Percentiles rank a stretch among this genome's conserved stretches.
Conservation (phyloP, 2,329 filamentous ascomycete species). For the Hyphodiscus sp. region DNA sequence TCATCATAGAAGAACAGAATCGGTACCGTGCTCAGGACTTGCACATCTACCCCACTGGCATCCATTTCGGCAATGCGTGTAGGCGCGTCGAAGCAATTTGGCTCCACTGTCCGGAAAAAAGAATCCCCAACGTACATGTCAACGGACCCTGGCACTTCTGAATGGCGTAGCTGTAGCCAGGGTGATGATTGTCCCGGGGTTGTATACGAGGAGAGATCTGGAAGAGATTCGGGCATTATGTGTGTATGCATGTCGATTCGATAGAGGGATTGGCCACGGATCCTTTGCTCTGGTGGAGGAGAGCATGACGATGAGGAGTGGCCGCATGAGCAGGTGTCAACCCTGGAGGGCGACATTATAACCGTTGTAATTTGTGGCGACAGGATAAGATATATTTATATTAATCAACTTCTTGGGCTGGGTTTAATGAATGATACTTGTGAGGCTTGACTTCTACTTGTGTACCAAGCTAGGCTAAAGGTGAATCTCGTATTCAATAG, state of each 20-base stretch:
- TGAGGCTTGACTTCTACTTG: too few relatives aligned
- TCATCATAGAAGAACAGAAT: slow-evolving; percentile 35
- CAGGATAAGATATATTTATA: too few relatives aligned
- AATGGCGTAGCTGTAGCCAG: too few relatives aligned
- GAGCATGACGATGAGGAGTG: too few relatives aligned
- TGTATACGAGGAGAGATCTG: slow-evolving; percentile 38
- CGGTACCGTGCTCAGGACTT: slow-evolving; percentile 33
- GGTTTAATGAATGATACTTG: too few relatives aligned
- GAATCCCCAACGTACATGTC: slow-evolving; percentile 32
- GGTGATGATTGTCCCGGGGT: slow-evolving; percentile 36
- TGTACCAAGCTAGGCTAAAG: too few relatives aligned
- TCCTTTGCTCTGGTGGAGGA: too few relatives aligned
- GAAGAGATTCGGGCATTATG: slow-evolving; percentile 33
- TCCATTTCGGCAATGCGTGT: slow-evolving; percentile 31
- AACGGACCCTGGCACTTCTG: slow-evolving; percentile 12
- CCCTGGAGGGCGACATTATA: too few relatives aligned
- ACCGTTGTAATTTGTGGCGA: too few relatives aligned
- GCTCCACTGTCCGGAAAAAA: slow-evolving; percentile 32
- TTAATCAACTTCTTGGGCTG: too few relatives aligned
- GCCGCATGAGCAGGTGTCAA: too few relatives aligned
- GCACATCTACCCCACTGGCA: slow-evolving; percentile 31
- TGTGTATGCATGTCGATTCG: slow-evolving; percentile 34
- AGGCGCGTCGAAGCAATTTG: slow-evolving; percentile 29
- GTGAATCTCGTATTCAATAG: too few relatives aligned
- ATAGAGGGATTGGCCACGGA: slow-evolving; percentile 21